Evolutionary conservation across 345 rosid species (phyloP).

Genomic region (Carallia brachiata): DNA sequence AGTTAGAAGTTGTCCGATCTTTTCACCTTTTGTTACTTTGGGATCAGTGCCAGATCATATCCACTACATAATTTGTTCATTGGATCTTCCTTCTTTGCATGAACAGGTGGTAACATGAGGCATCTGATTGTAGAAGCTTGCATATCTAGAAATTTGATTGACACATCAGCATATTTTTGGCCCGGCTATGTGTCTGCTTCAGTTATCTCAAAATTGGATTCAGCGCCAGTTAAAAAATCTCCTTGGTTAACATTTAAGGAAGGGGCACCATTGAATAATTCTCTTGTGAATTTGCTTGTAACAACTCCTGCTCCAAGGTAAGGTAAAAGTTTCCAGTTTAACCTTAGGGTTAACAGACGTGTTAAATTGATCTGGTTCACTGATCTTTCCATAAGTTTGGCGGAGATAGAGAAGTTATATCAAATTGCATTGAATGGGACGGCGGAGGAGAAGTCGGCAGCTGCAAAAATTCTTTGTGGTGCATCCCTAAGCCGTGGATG

Average conservation of each 20-base stretch:
- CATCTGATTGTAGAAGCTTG: constrained; percentile 77
- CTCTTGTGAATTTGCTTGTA: constrained; percentile 46
- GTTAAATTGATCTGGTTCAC: constrained; percentile 20
- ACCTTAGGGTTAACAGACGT: constrained; percentile 3
- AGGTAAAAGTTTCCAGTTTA: constrained; percentile 11
- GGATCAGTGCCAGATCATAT: background rate
- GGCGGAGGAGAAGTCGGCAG: constrained; percentile 48
- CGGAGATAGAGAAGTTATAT: constrained; percentile 56
- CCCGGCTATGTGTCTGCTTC: constrained; percentile 52
- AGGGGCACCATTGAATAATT: constrained; percentile 43
- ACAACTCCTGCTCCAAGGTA: constrained; percentile 60
- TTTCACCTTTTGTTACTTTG: background rate
- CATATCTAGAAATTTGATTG: constrained; percentile 60
- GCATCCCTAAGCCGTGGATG: constrained; percentile 63
- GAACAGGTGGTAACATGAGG: constrained; percentile 59
- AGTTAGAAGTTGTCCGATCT: constrained; percentile 7
- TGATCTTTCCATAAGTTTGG: constrained; percentile 42
- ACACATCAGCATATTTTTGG: constrained; percentile 60
- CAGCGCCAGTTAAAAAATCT: constrained; percentile 40
- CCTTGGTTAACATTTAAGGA: constrained; percentile 60
- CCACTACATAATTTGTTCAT: background rate
- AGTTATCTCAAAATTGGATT: constrained; percentile 33
- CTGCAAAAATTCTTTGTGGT: constrained; percentile 66
- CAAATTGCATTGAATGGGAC: constrained; percentile 57
- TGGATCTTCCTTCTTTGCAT: background rate